Percentiles rank a stretch among this genome's conserved stretches.
These are phyloP conservation scores for Erigeron philadelphicus DNA, from an alignment of 140 eudicot species.

Conservation along the genomic window DNA sequence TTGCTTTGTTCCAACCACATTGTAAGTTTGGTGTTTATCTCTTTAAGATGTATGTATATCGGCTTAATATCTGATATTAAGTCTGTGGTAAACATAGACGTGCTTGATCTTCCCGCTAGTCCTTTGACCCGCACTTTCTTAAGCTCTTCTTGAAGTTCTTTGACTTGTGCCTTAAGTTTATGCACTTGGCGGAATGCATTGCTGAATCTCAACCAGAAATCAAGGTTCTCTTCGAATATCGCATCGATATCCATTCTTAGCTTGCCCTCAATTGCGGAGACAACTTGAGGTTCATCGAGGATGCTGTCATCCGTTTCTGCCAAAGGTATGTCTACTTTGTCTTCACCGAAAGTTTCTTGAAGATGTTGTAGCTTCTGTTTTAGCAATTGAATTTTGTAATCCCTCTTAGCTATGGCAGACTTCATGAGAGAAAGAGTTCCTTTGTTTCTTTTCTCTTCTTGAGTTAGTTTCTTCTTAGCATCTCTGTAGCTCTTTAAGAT, in stretches of 20 bases:
- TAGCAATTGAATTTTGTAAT: slow-evolving; percentile 47
- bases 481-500: slow-evolving; percentile 67
- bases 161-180: slow-evolving; percentile 47
- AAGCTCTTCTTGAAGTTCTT: slow-evolving; percentile 47
- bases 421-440: slow-evolving; percentile 41
- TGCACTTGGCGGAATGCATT: slow-evolving; percentile 53
- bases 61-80: slow-evolving; percentile 54
- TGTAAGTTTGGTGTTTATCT: slow-evolving; percentile 48
- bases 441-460: slow-evolving; percentile 45
- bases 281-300: slow-evolving; percentile 25
- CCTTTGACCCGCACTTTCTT: slow-evolving; percentile 34
- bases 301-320: slow-evolving; percentile 27
- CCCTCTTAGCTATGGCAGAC: slow-evolving; percentile 40
- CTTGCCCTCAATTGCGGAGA: slow-evolving; percentile 55
- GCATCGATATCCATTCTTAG: slow-evolving; percentile 55
- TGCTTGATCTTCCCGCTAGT: slow-evolving; percentile 32
- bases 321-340: slow-evolving; percentile 21
- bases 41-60: slow-evolving; percentile 51
- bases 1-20: slow-evolving; percentile 60
- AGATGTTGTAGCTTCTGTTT: slow-evolving; percentile 37
- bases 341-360: slow-evolving; percentile 29
- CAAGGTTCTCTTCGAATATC: slow-evolving; percentile 61
- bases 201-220: slow-evolving; percentile 75
- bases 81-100: slow-evolving; percentile 29
- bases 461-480: slow-evolving; percentile 51